Conservation (phyloP, 345 rosid species). For the Jatropha curcas region DNA sequence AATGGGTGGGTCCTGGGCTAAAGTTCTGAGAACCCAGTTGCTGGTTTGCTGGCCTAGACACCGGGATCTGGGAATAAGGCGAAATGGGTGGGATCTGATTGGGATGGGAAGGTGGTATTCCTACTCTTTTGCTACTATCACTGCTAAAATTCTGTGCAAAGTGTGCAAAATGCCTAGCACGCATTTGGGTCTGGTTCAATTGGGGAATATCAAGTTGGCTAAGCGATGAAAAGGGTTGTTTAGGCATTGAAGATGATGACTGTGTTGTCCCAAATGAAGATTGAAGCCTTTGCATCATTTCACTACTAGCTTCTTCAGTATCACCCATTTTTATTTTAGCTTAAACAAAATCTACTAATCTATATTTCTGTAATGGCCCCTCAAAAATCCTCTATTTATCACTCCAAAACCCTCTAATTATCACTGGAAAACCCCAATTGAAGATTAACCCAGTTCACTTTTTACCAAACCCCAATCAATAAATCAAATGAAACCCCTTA, state of each 20-base stretch:
- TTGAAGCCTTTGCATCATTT: slow-evolving; percentile 70
- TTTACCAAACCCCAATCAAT: slow-evolving; percentile 18
- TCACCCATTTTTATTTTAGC: slow-evolving; percentile 55
- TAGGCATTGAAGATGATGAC: slow-evolving; percentile 47
- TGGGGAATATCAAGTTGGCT: slow-evolving; percentile 59
- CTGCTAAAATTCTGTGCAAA: slow-evolving; percentile 44
- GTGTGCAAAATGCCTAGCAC: slow-evolving; percentile 52
- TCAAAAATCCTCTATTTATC: background rate
- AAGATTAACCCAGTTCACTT: slow-evolving; percentile 17
- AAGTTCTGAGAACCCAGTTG: slow-evolving; percentile 52
- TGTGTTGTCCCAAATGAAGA: slow-evolving; percentile 54
- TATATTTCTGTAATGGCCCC: slow-evolving; percentile 10
- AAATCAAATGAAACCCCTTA: slow-evolving; percentile 20
- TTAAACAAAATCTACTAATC: background rate
- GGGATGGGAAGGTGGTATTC: slow-evolving; percentile 89
- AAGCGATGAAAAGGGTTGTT: slow-evolving; percentile 42
- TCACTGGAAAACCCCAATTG: slow-evolving; percentile 13
- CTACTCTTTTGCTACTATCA: slow-evolving; percentile 54
- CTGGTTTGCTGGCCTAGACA: slow-evolving; percentile 51
- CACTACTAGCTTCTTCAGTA: slow-evolving; percentile 54
- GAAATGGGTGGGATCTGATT: slow-evolving; percentile 84
- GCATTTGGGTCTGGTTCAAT: slow-evolving; percentile 49
- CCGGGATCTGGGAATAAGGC: slow-evolving; percentile 83
- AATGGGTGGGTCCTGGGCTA: slow-evolving; percentile 55
- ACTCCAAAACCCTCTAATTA: background rate